phyloP scores from a whole-genome alignment of 192 early-diverging fungal genomes.

The Coemansia nantahalensis region DNA sequence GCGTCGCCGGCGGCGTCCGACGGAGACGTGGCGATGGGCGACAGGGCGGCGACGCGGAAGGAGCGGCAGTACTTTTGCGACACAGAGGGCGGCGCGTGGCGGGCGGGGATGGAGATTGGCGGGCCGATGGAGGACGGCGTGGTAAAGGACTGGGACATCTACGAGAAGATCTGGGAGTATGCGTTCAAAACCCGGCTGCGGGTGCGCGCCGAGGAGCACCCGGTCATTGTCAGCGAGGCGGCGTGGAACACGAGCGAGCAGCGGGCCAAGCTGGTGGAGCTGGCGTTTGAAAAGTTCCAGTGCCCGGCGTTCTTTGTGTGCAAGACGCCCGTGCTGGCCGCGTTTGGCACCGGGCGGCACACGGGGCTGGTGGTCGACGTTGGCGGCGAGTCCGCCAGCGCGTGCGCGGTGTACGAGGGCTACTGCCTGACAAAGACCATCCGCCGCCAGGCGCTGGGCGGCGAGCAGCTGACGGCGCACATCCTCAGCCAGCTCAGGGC shows the following conservation, averaged over 20 bases:
- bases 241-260: slow-evolving; percentile 85
- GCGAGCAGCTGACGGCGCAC: slow-evolving; percentile 78
- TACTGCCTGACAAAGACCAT: slow-evolving; percentile 89
- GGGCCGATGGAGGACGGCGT: slow-evolving; percentile 87
- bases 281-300: slow-evolving; percentile 94
- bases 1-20: slow-evolving; percentile 4
- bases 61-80: slow-evolving; percentile 66
- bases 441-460: slow-evolving; percentile 67
- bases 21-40: slow-evolving; percentile 29
- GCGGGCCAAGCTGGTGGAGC: slow-evolving; percentile 84
- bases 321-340: slow-evolving; percentile 87
- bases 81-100: slow-evolving; percentile 66
- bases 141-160: slow-evolving; percentile 92
- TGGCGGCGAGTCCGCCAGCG: slow-evolving; percentile 84
- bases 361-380: slow-evolving; percentile 92
- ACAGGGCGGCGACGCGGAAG: slow-evolving; percentile 12
- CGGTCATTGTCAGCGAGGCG: slow-evolving; percentile 86
- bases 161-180: slow-evolving; percentile 90
- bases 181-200: slow-evolving; percentile 70
- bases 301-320: slow-evolving; percentile 93
- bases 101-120: slow-evolving; percentile 75
- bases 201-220: slow-evolving; percentile 81
- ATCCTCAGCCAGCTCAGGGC: slow-evolving; percentile 62
- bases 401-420: slow-evolving; percentile 95
- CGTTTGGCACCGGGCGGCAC: slow-evolving; percentile 86